Evolutionary conservation across 1,284 basidiomycete species (phyloP), one percentile per base, ranked within the genome.

Genomic region (Trichosporon asahii): DNA sequence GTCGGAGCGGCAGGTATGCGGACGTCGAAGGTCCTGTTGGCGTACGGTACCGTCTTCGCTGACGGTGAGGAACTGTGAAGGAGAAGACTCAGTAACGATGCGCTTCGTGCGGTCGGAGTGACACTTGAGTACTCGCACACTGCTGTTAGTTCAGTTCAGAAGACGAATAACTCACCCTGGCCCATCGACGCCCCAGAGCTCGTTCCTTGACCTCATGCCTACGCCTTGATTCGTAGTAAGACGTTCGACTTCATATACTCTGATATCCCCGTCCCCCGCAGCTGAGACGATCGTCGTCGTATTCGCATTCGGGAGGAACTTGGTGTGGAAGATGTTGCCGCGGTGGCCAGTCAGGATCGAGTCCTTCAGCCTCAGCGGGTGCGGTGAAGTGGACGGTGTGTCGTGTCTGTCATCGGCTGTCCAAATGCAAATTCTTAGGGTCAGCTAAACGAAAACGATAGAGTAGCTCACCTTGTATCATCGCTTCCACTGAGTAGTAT

Each of bases 271-370:
- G 80, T 95, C 93, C 8, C 90, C 89, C n/a, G 94, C 90, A 35
- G 90, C 91, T 37, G 90, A 90, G 3, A 87, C 91, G 68, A 77
- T 73, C 18, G 76, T 78, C 29, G 74, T 79, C 29, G 67, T 75
- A 64, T 70, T 70, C 49, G 75, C 72, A 70, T 89, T 85, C 0
- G 94, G 93, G 1, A 96, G 85, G 86, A 92, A 91, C 67, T 92
- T 89, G 1, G 89, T 89, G 70, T 89, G 90, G 85, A 98, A 98
- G 70, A 98, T 94, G 79, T 97, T 97, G 18, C 87, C 89, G 31
- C 85, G 86, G 83, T 98, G 95, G 1, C 92, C 93, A 0, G 92
- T 94, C 14, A 86, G 79, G 70, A 94, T 89, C 0, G 76, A 71
- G 88, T 88, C 49, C 85, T 85, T 70, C 85, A 87, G 79, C 87